A percentile compares a stretch with the other conserved stretches of the same genome.
These are phyloP conservation scores for Scleroderma citrinum DNA, from an alignment of 768 basidiomycete species.

Conservation along the genomic window DNA sequence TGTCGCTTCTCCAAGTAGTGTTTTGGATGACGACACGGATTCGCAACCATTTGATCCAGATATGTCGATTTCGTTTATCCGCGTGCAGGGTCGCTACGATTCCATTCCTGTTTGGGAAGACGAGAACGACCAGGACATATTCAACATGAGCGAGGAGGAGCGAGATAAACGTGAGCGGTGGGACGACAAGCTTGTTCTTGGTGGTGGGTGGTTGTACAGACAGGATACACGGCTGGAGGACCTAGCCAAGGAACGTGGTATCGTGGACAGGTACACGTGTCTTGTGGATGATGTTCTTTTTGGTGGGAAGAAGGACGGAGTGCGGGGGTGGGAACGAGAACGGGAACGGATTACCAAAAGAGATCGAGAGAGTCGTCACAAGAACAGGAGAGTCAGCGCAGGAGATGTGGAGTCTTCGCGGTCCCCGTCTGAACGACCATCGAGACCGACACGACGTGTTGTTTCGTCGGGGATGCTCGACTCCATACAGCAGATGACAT, in stretches of 20 bases:
- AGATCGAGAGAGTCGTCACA: slow-evolving; percentile 33
- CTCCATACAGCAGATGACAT: slow-evolving; percentile 41
- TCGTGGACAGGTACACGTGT: slow-evolving; percentile 60
- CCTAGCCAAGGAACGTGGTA: slow-evolving; percentile 50
- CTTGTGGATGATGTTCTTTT: slow-evolving; percentile 80
- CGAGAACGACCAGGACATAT: slow-evolving; percentile 42
- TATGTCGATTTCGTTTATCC: slow-evolving; percentile 61
- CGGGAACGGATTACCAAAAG: slow-evolving; percentile 41
- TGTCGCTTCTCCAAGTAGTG: slow-evolving; percentile 37
- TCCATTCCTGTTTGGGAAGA: slow-evolving; percentile 81
- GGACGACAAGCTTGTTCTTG: slow-evolving; percentile 77
- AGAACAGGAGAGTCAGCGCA: slow-evolving; percentile 29
- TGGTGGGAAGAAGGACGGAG: slow-evolving; percentile 45
- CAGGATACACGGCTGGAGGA: slow-evolving; percentile 54
- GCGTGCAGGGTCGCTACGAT: slow-evolving; percentile 58
- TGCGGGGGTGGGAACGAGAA: slow-evolving; percentile 44
- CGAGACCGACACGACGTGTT: slow-evolving; percentile 37
- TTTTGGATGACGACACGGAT: slow-evolving; percentile 34
- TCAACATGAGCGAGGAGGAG: slow-evolving; percentile 42
- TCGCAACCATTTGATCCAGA: slow-evolving; percentile 45
- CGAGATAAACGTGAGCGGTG: slow-evolving; percentile 62
- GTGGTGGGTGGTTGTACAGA: slow-evolving; percentile 77
- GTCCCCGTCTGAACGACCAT: slow-evolving; percentile 14
- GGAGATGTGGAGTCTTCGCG: slow-evolving; percentile 24
- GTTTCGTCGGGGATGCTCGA: slow-evolving; percentile 58